Conservation (phyloP, 1,139 yeast species). For the Petasospora rhodanensis region DNA sequence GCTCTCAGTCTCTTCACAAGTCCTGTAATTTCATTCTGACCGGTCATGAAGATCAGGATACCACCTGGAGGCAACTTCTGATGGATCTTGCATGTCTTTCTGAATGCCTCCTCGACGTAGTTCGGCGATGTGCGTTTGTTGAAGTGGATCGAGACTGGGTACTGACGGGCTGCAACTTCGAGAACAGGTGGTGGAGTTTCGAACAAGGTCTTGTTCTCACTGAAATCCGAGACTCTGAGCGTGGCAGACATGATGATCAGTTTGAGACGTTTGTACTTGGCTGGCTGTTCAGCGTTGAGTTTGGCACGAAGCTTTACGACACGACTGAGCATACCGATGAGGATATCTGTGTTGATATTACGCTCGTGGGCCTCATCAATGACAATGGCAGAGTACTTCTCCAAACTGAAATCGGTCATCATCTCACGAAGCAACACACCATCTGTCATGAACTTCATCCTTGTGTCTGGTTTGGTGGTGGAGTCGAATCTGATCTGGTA, state of each 20-base stretch:
- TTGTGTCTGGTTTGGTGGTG: slow-evolving; percentile 63
- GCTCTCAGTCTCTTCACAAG: slow-evolving; percentile 65
- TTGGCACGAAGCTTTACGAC: slow-evolving; percentile 72
- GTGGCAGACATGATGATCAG: slow-evolving; percentile 93
- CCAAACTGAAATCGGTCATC: slow-evolving; percentile 77
- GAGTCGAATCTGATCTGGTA: slow-evolving; percentile 91
- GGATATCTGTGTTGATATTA: slow-evolving; percentile 89
- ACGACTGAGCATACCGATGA: slow-evolving; percentile 91
- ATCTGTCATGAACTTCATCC: slow-evolving; percentile 95
- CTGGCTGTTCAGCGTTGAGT: slow-evolving; percentile 44
- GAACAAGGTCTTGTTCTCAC: slow-evolving; percentile 73
- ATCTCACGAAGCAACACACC: slow-evolving; percentile 93
- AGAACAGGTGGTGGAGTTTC: slow-evolving; percentile 81
- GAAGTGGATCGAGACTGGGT: slow-evolving; percentile 90
- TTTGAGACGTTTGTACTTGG: slow-evolving; percentile 54
- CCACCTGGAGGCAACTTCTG: slow-evolving; percentile 89
- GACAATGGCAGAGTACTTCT: slow-evolving; percentile 78
- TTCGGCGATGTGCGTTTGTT: slow-evolving; percentile 72
- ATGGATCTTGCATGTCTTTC: slow-evolving; percentile 85
- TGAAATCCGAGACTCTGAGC: slow-evolving; percentile 84
- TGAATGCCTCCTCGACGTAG: slow-evolving; percentile 82
- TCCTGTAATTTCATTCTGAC: slow-evolving; percentile 83
- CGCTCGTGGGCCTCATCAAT: slow-evolving; percentile 99
- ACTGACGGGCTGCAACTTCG: slow-evolving; percentile 92
- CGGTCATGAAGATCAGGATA: slow-evolving; percentile 85